Conservation (phyloP, 768 basidiomycete species). For the Lepiota brunneoincarnata region DNA sequence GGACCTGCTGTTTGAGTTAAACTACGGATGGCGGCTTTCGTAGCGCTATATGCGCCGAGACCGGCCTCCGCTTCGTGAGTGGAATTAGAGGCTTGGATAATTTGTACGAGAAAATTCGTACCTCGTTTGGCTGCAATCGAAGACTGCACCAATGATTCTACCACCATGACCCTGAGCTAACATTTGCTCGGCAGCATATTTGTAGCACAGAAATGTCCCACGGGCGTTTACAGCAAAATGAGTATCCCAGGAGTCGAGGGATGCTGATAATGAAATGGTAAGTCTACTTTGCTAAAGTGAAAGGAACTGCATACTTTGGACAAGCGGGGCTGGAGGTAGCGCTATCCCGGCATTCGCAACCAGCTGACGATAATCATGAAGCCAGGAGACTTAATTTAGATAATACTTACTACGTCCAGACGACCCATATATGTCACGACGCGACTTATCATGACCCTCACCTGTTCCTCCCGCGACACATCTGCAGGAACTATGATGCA, state of each 20-base stretch:
- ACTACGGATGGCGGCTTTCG: conserved; percentile 41
- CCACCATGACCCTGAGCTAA: conserved; percentile 41
- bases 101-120: neutral
- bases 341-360: no score
- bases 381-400: neutral
- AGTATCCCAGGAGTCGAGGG: conserved; percentile 28
- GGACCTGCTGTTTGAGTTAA: conserved; percentile 36
- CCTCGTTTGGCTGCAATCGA: conserved; percentile 41
- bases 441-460: neutral
- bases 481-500: conserved; percentile 1
- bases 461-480: conserved; percentile 9
- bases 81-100: neutral
- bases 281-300: no score
- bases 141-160: conserved; percentile 39
- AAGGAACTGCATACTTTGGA: no score
- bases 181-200: conserved; percentile 40
- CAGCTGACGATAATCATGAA: no score
- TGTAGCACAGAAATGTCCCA: conserved; percentile 39
- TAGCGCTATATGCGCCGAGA: conserved; percentile 27
- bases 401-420: neutral
- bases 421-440: neutral
- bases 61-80: neutral
- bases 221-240: conserved; percentile 31
- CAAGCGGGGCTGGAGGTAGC: no score
- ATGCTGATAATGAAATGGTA: no score